Evolutionary conservation across 306 rosid species (phyloP).

Genomic region (Casuarina cunninghamiana): DNA sequence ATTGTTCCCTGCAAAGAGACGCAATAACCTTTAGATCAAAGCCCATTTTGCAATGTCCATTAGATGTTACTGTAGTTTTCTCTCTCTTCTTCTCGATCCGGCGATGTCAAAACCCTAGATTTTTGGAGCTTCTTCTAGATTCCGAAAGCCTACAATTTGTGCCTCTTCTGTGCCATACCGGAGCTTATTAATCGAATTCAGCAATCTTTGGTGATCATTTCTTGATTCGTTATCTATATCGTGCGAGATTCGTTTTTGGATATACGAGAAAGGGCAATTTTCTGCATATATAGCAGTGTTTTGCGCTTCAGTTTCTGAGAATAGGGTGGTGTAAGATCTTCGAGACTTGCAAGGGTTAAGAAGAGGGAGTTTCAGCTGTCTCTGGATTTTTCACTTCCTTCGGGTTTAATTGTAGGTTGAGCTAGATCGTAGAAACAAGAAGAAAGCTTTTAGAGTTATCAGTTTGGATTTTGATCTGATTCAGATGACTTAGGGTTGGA

Average conservation of each 20-base stretch:
- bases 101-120: conserved; percentile 55
- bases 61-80: conserved; percentile 11
- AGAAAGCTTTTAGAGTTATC: conserved; percentile 32
- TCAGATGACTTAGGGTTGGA: conserved; percentile 28
- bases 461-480: conserved; percentile 6
- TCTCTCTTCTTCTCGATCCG: conserved; percentile 47
- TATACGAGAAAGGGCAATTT: conserved; percentile 33
- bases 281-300: conserved; percentile 29
- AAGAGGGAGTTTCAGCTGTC: conserved; percentile 34
- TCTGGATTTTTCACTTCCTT: conserved; percentile 20
- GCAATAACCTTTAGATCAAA: conserved; percentile 20
- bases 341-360: conserved; percentile 5
- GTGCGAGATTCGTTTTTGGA: conserved; percentile 20
- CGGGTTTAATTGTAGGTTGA: conserved; percentile 44
- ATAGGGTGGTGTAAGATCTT: conserved; percentile 5
- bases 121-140: conserved; percentile 38
- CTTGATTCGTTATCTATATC: background rate
- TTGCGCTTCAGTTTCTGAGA: conserved; percentile 25
- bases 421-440: conserved; percentile 50
- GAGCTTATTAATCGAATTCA: conserved; percentile 29
- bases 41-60: conserved; percentile 7
- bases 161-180: conserved; percentile 23
- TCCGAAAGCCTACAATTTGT: conserved; percentile 38
- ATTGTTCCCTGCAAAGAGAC: conserved; percentile 31
- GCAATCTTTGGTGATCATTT: conserved; percentile 19